These are phyloP conservation scores for Trichoderma breve DNA, from an alignment of 2,329 filamentous ascomycete genomes.

Conservation along the genomic window DNA sequence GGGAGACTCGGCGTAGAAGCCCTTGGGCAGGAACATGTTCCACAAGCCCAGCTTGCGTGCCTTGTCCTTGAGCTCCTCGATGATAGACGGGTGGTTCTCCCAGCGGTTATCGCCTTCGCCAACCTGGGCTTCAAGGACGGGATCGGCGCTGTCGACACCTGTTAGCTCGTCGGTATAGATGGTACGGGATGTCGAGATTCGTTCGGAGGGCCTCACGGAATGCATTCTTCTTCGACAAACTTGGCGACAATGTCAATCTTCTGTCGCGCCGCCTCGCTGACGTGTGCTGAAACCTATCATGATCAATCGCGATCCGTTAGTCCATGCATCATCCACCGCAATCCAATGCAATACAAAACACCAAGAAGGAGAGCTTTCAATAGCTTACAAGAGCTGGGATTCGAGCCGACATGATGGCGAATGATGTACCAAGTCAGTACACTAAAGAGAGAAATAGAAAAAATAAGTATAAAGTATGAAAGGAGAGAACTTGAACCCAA, in stretches of 20 bases:
- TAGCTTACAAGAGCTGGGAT: constrained; percentile 36
- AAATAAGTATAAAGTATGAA: neutral
- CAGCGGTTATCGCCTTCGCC: constrained; percentile 76
- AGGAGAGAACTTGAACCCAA: neutral
- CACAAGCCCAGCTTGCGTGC: constrained; percentile 82
- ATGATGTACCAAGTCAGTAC: neutral
- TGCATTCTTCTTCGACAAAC: constrained; percentile 96
- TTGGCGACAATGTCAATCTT: constrained; percentile 85
- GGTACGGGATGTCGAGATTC: neutral
- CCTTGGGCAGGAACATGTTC: constrained; percentile 98
- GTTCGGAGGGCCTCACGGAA: constrained; percentile 59
- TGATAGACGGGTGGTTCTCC: constrained; percentile 72
- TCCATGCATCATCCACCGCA: neutral
- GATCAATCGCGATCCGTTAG: neutral
- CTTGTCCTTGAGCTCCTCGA: constrained; percentile 86
- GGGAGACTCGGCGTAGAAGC: constrained; percentile 91
- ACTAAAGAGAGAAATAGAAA: neutral
- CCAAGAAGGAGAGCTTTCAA: neutral
- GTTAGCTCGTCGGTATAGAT: constrained; percentile 18
- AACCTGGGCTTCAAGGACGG: constrained; percentile 75
- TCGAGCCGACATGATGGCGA: constrained; percentile 31
- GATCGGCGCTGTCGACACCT: constrained; percentile 60
- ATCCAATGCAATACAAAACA: neutral
- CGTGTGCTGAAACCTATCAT: constrained; percentile 51
- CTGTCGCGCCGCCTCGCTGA: constrained; percentile 82